Percentiles rank a stretch among this genome's conserved stretches.
Conservation (phyloP, 2,329 filamentous ascomycete species). For the Alternaria dauci region DNA sequence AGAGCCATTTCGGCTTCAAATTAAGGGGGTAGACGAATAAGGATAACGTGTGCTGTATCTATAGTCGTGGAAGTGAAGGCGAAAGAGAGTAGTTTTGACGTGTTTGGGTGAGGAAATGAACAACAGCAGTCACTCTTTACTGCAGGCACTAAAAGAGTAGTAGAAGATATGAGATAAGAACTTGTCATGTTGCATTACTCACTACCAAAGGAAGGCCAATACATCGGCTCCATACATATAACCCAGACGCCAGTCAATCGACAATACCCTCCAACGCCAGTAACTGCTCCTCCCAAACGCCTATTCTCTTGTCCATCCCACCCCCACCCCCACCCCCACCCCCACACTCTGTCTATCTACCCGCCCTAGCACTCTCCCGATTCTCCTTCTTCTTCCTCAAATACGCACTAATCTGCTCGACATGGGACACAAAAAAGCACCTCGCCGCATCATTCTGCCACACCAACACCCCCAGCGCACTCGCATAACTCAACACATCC, state of each 20-base stretch:
- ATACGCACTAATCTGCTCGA: constrained; percentile 87
- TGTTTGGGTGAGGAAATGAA: background rate
- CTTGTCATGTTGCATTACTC: background rate
- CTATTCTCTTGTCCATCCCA: background rate
- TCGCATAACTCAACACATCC: constrained; percentile 76
- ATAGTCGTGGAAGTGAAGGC: too few relatives aligned
- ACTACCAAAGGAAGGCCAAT: background rate
- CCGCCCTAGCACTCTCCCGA: constrained; percentile 16
- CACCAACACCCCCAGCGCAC: constrained; percentile 86
- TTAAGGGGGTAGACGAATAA: too few relatives aligned
- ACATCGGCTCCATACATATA: background rate
- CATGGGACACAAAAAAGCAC: constrained; percentile 90
- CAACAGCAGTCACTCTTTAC: background rate
- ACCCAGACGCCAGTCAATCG: background rate
- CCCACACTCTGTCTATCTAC: background rate
- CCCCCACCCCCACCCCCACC: background rate
- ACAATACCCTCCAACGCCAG: background rate
- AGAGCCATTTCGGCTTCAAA: too few relatives aligned
- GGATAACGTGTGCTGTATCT: too few relatives aligned
- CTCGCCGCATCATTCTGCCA: constrained; percentile 83
- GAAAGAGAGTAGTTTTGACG: too few relatives aligned
- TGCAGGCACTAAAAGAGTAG: background rate
- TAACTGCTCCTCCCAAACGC: background rate
- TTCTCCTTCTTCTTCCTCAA: constrained; percentile 63
- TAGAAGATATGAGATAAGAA: background rate